Conservation (phyloP, 2,329 filamentous ascomycete species). For the Beauveria asiatica region DNA sequence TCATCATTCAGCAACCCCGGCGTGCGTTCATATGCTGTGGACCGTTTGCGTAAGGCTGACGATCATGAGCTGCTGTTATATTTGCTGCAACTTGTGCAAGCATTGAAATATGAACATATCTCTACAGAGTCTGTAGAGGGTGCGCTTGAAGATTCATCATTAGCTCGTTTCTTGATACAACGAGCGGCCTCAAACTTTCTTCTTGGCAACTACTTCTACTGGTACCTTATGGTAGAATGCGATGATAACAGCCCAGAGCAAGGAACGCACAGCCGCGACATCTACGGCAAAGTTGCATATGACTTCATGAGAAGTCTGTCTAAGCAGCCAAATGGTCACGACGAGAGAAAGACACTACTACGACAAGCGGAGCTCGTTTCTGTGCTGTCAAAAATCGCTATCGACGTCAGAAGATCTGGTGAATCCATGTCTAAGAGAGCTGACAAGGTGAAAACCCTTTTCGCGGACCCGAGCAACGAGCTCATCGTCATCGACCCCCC, state of each 20-base stretch:
- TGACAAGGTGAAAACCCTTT: conserved; percentile 73
- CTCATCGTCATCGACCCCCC: conserved; percentile 75
- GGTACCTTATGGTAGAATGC: conserved; percentile 98
- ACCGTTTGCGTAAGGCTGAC: conserved; percentile 81
- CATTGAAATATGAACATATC: conserved; percentile 85
- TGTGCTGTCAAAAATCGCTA: conserved; percentile 79
- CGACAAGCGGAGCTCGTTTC: conserved; percentile 86
- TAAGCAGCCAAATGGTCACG: conserved; percentile 58
- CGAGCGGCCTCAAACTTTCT: conserved; percentile 82
- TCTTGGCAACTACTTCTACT: conserved; percentile 90
- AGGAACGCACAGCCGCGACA: conserved; percentile 63
- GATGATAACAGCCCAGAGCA: conserved; percentile 75
- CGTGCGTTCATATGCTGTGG: conserved; percentile 88
- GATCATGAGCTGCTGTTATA: conserved; percentile 89
- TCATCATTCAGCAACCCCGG: conserved; percentile 83
- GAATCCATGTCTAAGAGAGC: conserved; percentile 73
- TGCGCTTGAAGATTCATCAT: conserved; percentile 64
- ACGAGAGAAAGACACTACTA: conserved; percentile 66
- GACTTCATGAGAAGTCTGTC: conserved; percentile 91
- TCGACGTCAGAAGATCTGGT: conserved; percentile 74
- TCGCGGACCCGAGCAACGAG: conserved; percentile 87
- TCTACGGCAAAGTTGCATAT: conserved; percentile 89
- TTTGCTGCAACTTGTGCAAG: conserved; percentile 87
- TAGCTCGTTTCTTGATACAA: conserved; percentile 82
- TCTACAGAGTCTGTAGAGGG: conserved; percentile 49